A percentile compares a stretch with the other conserved stretches of the same genome.
These are phyloP conservation scores for Cyamopsis tetragonoloba DNA, from an alignment of 306 rosid genomes.

Conservation along the genomic window DNA sequence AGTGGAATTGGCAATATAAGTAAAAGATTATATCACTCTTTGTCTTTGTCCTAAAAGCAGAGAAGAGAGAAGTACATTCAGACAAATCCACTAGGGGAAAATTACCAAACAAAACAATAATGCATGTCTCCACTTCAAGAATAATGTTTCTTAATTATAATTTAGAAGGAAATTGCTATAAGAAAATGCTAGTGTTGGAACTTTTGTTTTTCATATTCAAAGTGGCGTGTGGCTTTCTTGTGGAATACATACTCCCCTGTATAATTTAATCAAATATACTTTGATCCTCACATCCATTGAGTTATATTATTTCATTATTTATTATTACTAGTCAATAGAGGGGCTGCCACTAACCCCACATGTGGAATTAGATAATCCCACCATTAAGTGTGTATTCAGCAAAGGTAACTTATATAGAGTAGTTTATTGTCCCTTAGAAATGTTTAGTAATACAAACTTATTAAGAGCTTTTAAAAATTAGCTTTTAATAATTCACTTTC, in stretches of 20 bases:
- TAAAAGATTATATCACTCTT: neutral
- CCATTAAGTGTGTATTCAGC: no score
- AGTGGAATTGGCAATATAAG: neutral
- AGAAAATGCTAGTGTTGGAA: neutral
- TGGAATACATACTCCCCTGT: conserved; percentile 29
- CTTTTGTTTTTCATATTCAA: neutral
- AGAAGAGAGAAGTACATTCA: conserved; percentile 13
- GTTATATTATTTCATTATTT: neutral
- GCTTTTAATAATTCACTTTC: no score
- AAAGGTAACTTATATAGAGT: no score
- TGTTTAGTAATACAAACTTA: no score
- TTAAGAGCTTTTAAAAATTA: no score
- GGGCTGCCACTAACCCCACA: neutral
- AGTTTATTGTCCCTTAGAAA: no score
- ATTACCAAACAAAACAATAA: neutral
- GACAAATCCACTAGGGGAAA: neutral
- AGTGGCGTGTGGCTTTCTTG: conserved; percentile 31
- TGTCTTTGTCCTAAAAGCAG: neutral
- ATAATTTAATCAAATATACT: neutral
- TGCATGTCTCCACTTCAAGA: conserved; percentile 5
- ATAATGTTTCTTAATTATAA: neutral
- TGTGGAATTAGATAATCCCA: neutral
- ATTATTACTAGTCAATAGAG: neutral
- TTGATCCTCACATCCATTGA: neutral
- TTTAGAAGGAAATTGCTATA: neutral